phyloP scores from a whole-genome alignment of 1,284 basidiomycete species.

The Xanthoconium separans region DNA sequence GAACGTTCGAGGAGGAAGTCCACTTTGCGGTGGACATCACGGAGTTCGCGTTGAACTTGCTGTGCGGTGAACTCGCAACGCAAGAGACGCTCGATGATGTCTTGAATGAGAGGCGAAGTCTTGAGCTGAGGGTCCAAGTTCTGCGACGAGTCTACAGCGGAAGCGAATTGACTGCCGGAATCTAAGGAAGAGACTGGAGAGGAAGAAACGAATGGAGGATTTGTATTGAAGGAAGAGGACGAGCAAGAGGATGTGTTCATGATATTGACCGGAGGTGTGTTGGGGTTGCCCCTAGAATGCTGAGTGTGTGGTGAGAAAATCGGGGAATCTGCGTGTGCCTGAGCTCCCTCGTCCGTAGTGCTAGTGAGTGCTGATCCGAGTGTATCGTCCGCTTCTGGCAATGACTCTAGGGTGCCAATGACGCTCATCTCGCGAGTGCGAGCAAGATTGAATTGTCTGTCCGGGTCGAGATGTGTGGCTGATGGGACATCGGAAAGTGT shows the following conservation, averaged over 20 bases:
- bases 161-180: constrained; percentile 62
- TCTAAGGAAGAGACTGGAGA: constrained; percentile 77
- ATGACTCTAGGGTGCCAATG: constrained; percentile 49
- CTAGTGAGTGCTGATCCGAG: constrained; percentile 18
- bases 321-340: constrained; percentile 34
- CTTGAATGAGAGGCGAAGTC: constrained; percentile 70
- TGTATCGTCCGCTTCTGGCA: constrained; percentile 55
- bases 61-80: constrained; percentile 69
- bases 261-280: constrained; percentile 32
- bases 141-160: constrained; percentile 41
- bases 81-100: constrained; percentile 72
- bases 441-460: constrained; percentile 42
- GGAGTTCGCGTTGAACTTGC: constrained; percentile 73
- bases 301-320: constrained; percentile 34
- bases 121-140: constrained; percentile 72
- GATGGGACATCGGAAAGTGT: constrained; percentile 45
- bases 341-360: constrained; percentile 24
- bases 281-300: constrained; percentile 25
- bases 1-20: constrained; percentile 72
- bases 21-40: constrained; percentile 74
- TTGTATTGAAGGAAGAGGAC: constrained; percentile 41
- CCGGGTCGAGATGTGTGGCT: constrained; percentile 44
- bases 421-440: constrained; percentile 51
- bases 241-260: constrained; percentile 27
- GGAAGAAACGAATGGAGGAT: constrained; percentile 51